A percentile compares a stretch with the other conserved stretches of the same genome.
phyloP scores from a whole-genome alignment of 305 asterid species.

The Rubia tinctorum region DNA sequence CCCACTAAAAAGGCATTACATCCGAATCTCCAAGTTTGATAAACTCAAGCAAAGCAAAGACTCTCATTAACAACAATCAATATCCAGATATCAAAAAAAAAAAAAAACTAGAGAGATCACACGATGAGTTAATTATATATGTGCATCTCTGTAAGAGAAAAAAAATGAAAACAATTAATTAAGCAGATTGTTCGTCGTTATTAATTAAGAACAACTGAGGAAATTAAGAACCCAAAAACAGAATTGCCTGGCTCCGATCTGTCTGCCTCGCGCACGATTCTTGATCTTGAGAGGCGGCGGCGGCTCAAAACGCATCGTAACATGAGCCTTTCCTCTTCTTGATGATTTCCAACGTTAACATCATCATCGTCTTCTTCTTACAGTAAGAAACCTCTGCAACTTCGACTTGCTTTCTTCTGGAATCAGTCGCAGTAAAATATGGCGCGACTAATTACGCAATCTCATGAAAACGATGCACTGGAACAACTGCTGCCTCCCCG shows the following conservation, averaged over 20 bases:
- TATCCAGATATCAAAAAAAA: not conserved
- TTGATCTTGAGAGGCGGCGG: not conserved
- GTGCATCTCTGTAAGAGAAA: conserved; percentile 5
- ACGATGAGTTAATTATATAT: conserved; percentile 2
- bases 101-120: not conserved
- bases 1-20: conserved; percentile 5
- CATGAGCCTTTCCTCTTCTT: conserved; percentile 1
- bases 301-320: conserved; percentile 2
- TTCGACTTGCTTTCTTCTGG: not conserved
- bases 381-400: not conserved
- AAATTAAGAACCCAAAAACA: conserved; percentile 9
- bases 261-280: conserved; percentile 32
- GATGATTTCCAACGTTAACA: not conserved
- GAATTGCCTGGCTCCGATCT: conserved; percentile 43
- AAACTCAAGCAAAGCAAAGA: conserved; percentile 5
- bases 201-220: not conserved
- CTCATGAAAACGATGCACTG: too few species aligned
- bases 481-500: too few species aligned
- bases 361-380: not conserved
- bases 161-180: not conserved
- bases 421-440: not conserved
- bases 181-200: not conserved
- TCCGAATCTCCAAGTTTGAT: conserved; percentile 3
- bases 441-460: not conserved
- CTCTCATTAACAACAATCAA: not conserved